Base-by-base conservation (phyloP, 2,329 filamentous ascomycete species). In the Aspergillus terreus region DNA sequence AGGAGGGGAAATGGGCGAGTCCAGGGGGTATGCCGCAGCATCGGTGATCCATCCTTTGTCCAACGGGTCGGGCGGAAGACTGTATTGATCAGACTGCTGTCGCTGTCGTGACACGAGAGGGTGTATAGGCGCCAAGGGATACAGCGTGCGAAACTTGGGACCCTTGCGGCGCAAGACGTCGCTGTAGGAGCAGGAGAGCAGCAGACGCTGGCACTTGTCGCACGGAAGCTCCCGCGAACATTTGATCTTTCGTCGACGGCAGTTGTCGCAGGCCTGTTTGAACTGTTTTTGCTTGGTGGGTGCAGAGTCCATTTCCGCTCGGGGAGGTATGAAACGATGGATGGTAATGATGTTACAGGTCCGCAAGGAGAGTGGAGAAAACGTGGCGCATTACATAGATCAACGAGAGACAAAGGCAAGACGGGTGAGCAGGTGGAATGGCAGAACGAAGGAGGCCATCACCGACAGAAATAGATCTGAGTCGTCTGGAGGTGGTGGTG, bases 221-320 rank as follows among this genome's bases (percentile, higher is more conserved):
- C 72, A 75, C 2, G 72, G 72, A 12, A 60, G 62, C 57, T 64
- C 70, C 60, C 65, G 68, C 43, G 64, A 66, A 51, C 72, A 75
- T 62, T 72, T 75, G 50, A 75, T 71, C 51, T 75, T 75, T 44
- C 72, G 68, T 14, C 66, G 62, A 27, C 72, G 66, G 60, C 72
- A 75, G 49, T 71, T 72, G 49, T 73, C 70, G 52, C 70, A 73
- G 43, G 70, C 69, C 56, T 72, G 70, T 51, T 71, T 72, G 21
- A 53, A 51, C 21, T 61, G 46, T 42, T 63, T 62, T 38, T 60
- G 59, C 51, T 58, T 55, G 27, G 56, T 48, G 44, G 50, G 49
- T 48, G 43, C 53, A 19, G 56, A 56, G 51, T 63, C 55, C 63
- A 68, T 69, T 41, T 45, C 53, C 44, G 27, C 23, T 30, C 35